A percentile compares a stretch with the other conserved stretches of the same genome.
Evolutionary conservation across 148 eudicot genomes (phyloP).

Genomic region (Rheum nobile): DNA sequence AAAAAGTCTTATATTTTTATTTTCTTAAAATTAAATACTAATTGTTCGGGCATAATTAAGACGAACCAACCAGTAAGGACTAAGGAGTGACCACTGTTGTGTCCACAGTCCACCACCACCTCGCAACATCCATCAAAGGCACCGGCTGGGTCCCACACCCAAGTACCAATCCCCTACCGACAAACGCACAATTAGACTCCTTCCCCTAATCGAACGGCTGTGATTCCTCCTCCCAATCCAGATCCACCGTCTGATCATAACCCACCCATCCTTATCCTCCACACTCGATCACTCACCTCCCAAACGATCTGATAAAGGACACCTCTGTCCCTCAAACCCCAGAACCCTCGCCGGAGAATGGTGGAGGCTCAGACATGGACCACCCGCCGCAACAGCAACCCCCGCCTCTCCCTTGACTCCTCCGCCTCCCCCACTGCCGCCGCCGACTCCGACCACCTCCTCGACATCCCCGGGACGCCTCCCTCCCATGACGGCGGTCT

Average conservation of each 20-base stretch:
- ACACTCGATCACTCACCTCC: neutral
- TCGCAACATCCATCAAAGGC: neutral
- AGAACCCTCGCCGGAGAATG: constrained; percentile 13
- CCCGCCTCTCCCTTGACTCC: constrained; percentile 23
- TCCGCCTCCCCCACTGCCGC: constrained; percentile 3
- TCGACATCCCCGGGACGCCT: constrained; percentile 41
- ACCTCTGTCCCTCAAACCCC: neutral
- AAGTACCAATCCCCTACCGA: neutral
- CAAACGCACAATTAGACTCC: neutral
- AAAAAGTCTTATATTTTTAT: too few species aligned
- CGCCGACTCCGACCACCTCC: constrained; percentile 16
- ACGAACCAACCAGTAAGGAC: too few species aligned
- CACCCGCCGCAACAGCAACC: constrained; percentile 65
- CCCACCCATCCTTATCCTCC: neutral
- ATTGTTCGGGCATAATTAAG: too few species aligned
- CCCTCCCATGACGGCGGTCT: constrained; percentile 39
- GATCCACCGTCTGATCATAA: neutral
- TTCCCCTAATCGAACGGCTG: neutral
- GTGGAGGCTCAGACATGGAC: constrained; percentile 59
- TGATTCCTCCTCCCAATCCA: neutral
- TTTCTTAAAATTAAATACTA: too few species aligned
- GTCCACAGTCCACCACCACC: too few species aligned
- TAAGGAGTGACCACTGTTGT: too few species aligned
- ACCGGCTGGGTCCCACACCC: neutral
- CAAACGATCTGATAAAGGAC: neutral